These are phyloP conservation scores for Aspergillus intermedius DNA, from an alignment of 2,329 filamentous ascomycete species.

Conservation along the genomic window DNA sequence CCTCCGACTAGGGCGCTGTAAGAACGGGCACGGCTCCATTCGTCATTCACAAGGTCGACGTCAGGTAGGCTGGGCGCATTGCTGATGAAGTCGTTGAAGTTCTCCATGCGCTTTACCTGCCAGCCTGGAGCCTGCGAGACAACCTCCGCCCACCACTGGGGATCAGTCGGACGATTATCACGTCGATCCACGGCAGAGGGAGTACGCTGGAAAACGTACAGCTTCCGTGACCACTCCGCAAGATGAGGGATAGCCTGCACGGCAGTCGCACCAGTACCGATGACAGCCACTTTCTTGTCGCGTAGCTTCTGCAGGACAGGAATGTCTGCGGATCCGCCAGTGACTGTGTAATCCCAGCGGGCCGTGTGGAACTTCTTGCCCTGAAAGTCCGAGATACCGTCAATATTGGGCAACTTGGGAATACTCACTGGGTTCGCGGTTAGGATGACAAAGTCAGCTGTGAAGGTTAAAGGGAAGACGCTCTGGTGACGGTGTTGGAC, in stretches of 20 bases:
- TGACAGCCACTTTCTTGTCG: constrained; percentile 37
- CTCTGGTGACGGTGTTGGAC: constrained; percentile 1
- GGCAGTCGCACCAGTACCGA: constrained; percentile 42
- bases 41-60: constrained; percentile 20
- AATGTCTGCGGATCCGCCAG: constrained; percentile 1
- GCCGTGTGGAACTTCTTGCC: constrained; percentile 20
- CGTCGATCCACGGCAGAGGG: constrained; percentile 29
- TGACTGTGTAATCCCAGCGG: constrained; percentile 17
- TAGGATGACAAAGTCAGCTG: constrained; percentile 34
- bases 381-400: constrained; percentile 15
- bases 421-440: constrained; percentile 16
- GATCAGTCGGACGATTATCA: constrained; percentile 19
- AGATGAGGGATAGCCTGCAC: constrained; percentile 38
- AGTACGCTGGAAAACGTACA: constrained; percentile 42
- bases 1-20: constrained; percentile 12
- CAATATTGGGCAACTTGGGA: constrained; percentile 17
- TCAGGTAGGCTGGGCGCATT: constrained; percentile 5
- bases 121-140: constrained; percentile 9
- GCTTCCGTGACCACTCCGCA: constrained; percentile 23
- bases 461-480: background rate
- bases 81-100: constrained; percentile 21
- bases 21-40: constrained; percentile 17
- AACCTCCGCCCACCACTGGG: constrained; percentile 6
- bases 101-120: constrained; percentile 22
- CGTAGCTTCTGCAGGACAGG: constrained; percentile 1